Base-by-base conservation (phyloP, 2,329 filamentous ascomycete genomes). In the Corniculantispora saksenae region DNA sequence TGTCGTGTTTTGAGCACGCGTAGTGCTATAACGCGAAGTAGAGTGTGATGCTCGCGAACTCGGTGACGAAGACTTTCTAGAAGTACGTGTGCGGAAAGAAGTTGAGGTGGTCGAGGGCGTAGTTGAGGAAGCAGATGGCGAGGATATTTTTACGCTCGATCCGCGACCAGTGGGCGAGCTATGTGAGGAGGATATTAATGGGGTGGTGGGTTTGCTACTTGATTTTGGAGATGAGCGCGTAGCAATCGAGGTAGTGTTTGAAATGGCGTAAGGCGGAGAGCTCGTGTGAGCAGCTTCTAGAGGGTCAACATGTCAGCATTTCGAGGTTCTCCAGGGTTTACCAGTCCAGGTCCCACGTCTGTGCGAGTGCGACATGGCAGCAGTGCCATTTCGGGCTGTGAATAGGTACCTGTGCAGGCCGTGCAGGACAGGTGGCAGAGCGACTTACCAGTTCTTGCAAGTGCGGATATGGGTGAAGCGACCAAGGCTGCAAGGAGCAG, bases 401-500 rank as follows among this genome's bases (percentile, higher is more conserved):
- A 23, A 40, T 17, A 23, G 15, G 21, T n/a, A n/a, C n/a, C 13
- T 40, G n/a, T 40, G 2, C 27, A 9, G 38, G 32, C 25, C 12
- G 43, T 12, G 29, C 47, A 61, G 21, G 40, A 32, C 21, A 27
- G 21, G 21, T 15, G 32, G 9, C 15, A 23, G 51, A 50, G 48
- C 19, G 19, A 66, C 67, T 55, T 62, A 71, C 67, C 70, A 43
- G 48, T 55, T 55, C 56, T 65, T 12, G 38, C 40, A 27, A 53
- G 50, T n/a, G 68, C 70, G 40, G 63, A 66, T 25, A 57, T 54
- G 12, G 63, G 64, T 19, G 60, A 65, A 60, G 54, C 60, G 3
- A 68, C n/a, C 40, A 70, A 23, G 25, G 64, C 62, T 56, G 67
- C 64, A 55, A 63, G 62, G 13, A 70, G 63, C 63, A 71, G 66